phyloP scores from a whole-genome alignment of 1,139 yeast genomes.

The Pichia sp. region DNA sequence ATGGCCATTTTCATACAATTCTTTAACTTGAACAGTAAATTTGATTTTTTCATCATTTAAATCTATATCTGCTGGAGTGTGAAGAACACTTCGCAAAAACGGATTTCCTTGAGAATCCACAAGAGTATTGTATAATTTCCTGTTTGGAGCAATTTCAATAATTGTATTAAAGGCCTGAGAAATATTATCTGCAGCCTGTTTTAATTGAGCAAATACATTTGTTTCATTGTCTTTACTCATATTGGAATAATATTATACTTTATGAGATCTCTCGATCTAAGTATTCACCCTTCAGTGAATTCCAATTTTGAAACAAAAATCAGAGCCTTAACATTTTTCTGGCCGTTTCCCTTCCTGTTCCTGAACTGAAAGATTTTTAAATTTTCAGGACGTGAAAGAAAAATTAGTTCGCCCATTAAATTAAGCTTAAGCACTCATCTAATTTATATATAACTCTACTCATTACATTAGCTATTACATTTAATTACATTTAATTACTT shows the following conservation, averaged over 20 bases:
- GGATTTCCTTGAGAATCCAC: constrained; percentile 15
- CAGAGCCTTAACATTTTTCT: no score
- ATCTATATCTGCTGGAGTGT: constrained; percentile 2
- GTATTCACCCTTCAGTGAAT: no score
- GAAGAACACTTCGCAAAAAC: constrained; percentile 15
- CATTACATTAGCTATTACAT: neutral
- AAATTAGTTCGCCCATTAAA: no score
- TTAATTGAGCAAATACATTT: constrained; percentile 5
- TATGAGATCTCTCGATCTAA: no score
- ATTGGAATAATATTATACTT: no score
- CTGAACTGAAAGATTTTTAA: no score
- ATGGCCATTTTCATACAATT: constrained; percentile 41
- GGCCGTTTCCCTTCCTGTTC: no score
- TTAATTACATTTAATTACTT: constrained; percentile 4
- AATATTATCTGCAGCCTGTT: constrained; percentile 27
- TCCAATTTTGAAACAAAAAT: no score
- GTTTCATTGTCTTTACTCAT: neutral
- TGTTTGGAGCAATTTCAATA: constrained; percentile 48
- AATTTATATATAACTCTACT: no score
- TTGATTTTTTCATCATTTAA: constrained; percentile 36
- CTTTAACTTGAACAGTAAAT: constrained; percentile 51
- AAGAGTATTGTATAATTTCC: constrained; percentile 36
- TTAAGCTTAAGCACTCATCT: no score
- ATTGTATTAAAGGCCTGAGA: constrained; percentile 48
- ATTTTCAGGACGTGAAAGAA: no score